phyloP scores from a whole-genome alignment of 2,329 filamentous ascomycete genomes.

The Akanthomyces lecanii region DNA sequence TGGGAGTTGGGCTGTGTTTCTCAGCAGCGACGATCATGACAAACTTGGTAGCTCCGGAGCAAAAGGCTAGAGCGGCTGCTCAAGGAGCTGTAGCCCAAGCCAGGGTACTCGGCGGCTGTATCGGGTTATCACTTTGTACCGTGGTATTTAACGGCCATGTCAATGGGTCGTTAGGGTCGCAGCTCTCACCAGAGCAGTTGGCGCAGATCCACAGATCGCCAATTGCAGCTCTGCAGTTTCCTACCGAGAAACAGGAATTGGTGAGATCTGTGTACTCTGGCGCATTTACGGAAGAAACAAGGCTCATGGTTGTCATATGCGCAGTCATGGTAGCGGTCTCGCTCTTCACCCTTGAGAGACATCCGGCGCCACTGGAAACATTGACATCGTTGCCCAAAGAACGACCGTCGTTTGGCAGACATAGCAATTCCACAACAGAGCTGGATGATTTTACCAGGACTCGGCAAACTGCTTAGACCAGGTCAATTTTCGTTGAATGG shows the following conservation, averaged over 20 bases:
- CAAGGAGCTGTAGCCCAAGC: conserved; percentile 58
- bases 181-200: conserved; percentile 36
- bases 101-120: conserved; percentile 55
- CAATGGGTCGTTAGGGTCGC: conserved; percentile 32
- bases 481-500: not conserved
- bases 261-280: conserved; percentile 41
- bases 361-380: conserved; percentile 34
- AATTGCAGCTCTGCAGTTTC: conserved; percentile 34
- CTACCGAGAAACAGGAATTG: conserved; percentile 28
- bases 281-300: conserved; percentile 44
- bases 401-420: conserved; percentile 27
- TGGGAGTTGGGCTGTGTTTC: conserved; percentile 56
- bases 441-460: conserved; percentile 29
- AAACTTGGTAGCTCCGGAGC: conserved; percentile 45
- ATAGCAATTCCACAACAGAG: conserved; percentile 37
- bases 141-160: conserved; percentile 50
- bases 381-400: conserved; percentile 28
- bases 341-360: conserved; percentile 40
- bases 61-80: conserved; percentile 50
- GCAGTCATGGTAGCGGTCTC: conserved; percentile 41
- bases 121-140: conserved; percentile 56
- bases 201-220: conserved; percentile 42
- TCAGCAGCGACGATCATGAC: conserved; percentile 55
- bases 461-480: conserved; percentile 4
- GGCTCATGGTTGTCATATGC: conserved; percentile 42